Percentiles rank a stretch among this genome's conserved stretches.
These are phyloP conservation scores for Fusarium xyrophilum DNA, from an alignment of 2,329 filamentous ascomycete species.

Conservation along the genomic window DNA sequence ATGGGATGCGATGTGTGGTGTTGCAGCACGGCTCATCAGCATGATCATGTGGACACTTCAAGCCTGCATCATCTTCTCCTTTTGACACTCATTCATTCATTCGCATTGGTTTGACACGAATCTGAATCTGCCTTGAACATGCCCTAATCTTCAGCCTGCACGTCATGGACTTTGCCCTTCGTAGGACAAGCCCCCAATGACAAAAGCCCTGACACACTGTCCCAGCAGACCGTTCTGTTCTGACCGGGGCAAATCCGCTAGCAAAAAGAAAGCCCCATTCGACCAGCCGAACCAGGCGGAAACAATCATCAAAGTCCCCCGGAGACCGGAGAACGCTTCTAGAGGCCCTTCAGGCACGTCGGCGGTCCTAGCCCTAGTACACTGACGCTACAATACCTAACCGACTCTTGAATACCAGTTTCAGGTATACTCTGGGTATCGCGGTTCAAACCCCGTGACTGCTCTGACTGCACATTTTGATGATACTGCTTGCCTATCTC, in stretches of 20 bases:
- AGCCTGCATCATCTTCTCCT: neutral
- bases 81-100: neutral
- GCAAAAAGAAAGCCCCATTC: conserved; percentile 21
- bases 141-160: conserved; percentile 14
- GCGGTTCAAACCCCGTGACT: conserved; percentile 24
- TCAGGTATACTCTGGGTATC: conserved; percentile 28
- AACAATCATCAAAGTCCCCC: conserved; percentile 26
- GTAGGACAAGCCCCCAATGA: conserved; percentile 18
- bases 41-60: conserved; percentile 15
- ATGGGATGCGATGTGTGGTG: neutral
- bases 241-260: conserved; percentile 15
- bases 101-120: neutral
- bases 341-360: conserved; percentile 22
- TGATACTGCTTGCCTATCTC: conserved; percentile 5
- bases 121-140: conserved; percentile 1
- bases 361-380: conserved; percentile 12
- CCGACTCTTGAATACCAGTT: conserved; percentile 10
- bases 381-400: conserved; percentile 21
- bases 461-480: conserved; percentile 37
- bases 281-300: conserved; percentile 26
- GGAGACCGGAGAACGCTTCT: conserved; percentile 24
- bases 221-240: conserved; percentile 16
- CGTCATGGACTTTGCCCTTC: conserved; percentile 22
- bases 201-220: conserved; percentile 20
- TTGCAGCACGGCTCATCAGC: conserved; percentile 13